Base-by-base conservation (phyloP, 2,329 filamentous ascomycete species). In the Verticillium longisporum region DNA sequence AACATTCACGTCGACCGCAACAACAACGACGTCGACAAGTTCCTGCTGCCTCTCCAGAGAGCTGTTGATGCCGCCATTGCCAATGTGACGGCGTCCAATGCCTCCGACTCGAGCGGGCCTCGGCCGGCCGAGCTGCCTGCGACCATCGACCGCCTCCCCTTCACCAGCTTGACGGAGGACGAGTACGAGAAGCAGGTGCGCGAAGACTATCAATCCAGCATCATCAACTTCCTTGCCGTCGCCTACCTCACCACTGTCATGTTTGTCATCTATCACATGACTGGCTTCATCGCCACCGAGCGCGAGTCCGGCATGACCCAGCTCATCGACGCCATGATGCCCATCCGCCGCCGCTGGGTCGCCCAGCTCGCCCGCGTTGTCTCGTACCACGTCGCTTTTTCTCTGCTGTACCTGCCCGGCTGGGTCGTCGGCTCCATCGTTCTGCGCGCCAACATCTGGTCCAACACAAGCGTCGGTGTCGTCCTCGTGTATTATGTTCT, bases 401-500 rank as follows among this genome's bases (percentile, higher is more conserved):
- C 88, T 66, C 75, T 89, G 1, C 79, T 90, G 7, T 92, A 92
- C 66, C 66, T 86, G 56, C 67, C 69, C 7, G 71, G 71, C 37
- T 73, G 71, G 71, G 60, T 72, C 50, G 41, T 67, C 26, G 89
- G 89, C 69, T 88, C 85, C 3, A 70, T 90, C 53, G 85, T 90
- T 45, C 74, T 91, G 32, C 80, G 78, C 9, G 74, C 76, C 14
- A 86, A 86, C 10, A 83, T 91, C n/a, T 92, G 89, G 71, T 75
- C 77, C 18, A 78, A 86, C 60, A 88, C 88, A 1, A 89, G 77
- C 60, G 73, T 81, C 50, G 84, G 75, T 4, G 86, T 95, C 21
- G 80, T 94, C 32, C 80, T 92, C 55, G 73, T 94, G 58, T 91
- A 89, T 73, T 89, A 92, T 67, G 76, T 97, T 54, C 76, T 96